Evolutionary conservation across 2,329 filamentous ascomycete genomes (phyloP).

Genomic region (Beauveria medogensis): DNA sequence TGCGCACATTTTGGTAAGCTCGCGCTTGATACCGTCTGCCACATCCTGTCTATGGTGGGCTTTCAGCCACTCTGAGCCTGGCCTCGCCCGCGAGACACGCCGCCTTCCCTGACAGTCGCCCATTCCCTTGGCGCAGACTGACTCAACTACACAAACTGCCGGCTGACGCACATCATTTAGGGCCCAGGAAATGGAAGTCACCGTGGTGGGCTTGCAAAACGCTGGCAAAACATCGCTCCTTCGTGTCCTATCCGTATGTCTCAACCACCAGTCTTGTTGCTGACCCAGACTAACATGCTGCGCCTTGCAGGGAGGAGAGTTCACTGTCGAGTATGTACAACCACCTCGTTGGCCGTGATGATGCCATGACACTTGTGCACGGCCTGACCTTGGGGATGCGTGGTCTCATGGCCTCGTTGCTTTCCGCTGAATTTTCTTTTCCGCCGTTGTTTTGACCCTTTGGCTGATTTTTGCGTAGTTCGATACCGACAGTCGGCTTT

Average conservation of each 20-base stretch:
- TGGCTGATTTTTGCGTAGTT: conserved; percentile 53
- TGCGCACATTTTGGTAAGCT: conserved; percentile 92
- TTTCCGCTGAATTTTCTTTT: neutral
- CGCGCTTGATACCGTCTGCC: neutral
- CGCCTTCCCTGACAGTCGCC: neutral
- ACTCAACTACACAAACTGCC: neutral
- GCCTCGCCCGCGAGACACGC: neutral
- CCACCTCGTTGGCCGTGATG: neutral
- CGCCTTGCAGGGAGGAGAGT: conserved; percentile 74
- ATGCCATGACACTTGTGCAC: neutral
- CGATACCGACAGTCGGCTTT: conserved; percentile 96
- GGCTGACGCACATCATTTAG: conserved; percentile 36
- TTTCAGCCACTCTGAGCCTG: neutral
- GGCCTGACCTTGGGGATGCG: neutral
- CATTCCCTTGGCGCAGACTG: neutral
- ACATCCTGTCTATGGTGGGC: neutral
- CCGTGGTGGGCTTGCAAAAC: conserved; percentile 97
- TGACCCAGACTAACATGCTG: conserved; percentile 13
- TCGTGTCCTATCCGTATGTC: conserved; percentile 84
- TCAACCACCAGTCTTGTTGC: conserved; percentile 7
- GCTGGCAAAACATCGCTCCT: conserved; percentile 95
- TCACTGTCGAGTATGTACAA: conserved; percentile 84
- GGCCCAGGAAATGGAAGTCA: conserved; percentile 99
- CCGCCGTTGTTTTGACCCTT: conserved; percentile 14
- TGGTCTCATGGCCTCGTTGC: neutral